Evolutionary conservation across 2,329 filamentous ascomycete species (phyloP).

Genomic region (Periconia sp.): DNA sequence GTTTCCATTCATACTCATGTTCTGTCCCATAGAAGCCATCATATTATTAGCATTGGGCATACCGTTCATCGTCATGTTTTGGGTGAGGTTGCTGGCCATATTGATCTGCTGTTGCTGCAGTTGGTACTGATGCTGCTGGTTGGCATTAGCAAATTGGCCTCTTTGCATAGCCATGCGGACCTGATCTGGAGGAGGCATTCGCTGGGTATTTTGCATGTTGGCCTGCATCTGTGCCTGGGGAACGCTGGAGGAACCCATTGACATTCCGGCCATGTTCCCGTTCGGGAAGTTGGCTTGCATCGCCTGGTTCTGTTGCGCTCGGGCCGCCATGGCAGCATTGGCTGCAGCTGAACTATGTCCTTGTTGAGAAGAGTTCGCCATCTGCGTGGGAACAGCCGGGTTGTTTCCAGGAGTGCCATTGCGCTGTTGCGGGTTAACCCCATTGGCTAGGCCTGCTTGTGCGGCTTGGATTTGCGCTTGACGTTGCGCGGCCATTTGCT

Average conservation of each 20-base stretch:
- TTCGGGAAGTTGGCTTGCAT: slow-evolving; percentile 57
- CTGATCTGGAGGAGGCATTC: slow-evolving; percentile 57
- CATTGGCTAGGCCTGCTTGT: slow-evolving; percentile 46
- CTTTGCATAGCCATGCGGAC: slow-evolving; percentile 48
- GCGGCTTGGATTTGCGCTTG: slow-evolving; percentile 44
- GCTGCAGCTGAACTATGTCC: slow-evolving; percentile 31
- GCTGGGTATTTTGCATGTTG: slow-evolving; percentile 61
- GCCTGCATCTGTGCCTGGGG: slow-evolving; percentile 74
- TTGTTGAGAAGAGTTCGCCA: slow-evolving; percentile 39
- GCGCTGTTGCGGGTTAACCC: slow-evolving; percentile 49
- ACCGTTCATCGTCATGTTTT: slow-evolving; percentile 38
- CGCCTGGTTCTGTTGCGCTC: slow-evolving; percentile 44
- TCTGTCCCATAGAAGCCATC: slow-evolving; percentile 37
- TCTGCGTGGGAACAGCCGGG: slow-evolving; percentile 33
- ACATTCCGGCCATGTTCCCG: slow-evolving; percentile 58
- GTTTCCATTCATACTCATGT: slow-evolving; percentile 41
- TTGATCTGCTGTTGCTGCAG: slow-evolving; percentile 47
- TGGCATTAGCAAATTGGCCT: slow-evolving; percentile 37
- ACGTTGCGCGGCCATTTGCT: slow-evolving; percentile 44
- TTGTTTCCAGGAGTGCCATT: slow-evolving; percentile 47
- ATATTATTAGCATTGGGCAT: slow-evolving; percentile 45
- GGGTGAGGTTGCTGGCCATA: slow-evolving; percentile 41
- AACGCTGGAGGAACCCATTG: slow-evolving; percentile 63
- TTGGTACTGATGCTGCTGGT: slow-evolving; percentile 44
- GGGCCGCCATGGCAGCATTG: slow-evolving; percentile 39